These are phyloP conservation scores for Camelina neglecta DNA, from an alignment of 345 rosid species.

Conservation along the genomic window DNA sequence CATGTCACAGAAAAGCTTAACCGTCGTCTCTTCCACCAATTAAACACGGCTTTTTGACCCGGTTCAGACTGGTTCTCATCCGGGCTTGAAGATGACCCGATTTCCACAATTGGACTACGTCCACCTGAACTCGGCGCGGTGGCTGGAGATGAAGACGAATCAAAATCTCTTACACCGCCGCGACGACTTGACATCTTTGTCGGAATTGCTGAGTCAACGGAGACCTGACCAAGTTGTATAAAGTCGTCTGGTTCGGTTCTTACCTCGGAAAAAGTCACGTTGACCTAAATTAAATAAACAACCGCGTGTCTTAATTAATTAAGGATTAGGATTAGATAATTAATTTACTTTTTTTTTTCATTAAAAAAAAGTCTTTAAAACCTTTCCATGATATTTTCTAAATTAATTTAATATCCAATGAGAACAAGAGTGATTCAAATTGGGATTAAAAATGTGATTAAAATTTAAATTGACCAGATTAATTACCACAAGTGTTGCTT, in stretches of 20 bases:
- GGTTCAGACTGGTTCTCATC: constrained; percentile 41
- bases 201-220: constrained; percentile 27
- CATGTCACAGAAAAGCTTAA: constrained; percentile 41
- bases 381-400: constrained; percentile 18
- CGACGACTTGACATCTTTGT: constrained; percentile 29
- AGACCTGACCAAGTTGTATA: constrained; percentile 28
- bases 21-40: constrained; percentile 49
- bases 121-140: constrained; percentile 33
- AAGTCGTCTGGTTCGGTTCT: constrained; percentile 40
- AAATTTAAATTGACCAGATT: constrained; percentile 23
- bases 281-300: constrained; percentile 43
- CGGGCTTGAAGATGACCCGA: constrained; percentile 21
- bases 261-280: constrained; percentile 37
- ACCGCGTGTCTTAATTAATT: constrained; percentile 33
- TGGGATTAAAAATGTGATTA: not conserved
- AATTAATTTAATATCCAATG: constrained; percentile 6
- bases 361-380: not conserved
- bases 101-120: constrained; percentile 24
- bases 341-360: not conserved
- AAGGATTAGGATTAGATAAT: constrained; percentile 23
- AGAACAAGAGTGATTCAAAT: constrained; percentile 28
- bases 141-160: constrained; percentile 19
- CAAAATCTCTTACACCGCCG: not conserved
- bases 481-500: constrained; percentile 42
- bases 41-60: constrained; percentile 39